Evolutionary conservation across 108 stramenopile species (phyloP).

Genomic region (Cyclotella baltica): DNA sequence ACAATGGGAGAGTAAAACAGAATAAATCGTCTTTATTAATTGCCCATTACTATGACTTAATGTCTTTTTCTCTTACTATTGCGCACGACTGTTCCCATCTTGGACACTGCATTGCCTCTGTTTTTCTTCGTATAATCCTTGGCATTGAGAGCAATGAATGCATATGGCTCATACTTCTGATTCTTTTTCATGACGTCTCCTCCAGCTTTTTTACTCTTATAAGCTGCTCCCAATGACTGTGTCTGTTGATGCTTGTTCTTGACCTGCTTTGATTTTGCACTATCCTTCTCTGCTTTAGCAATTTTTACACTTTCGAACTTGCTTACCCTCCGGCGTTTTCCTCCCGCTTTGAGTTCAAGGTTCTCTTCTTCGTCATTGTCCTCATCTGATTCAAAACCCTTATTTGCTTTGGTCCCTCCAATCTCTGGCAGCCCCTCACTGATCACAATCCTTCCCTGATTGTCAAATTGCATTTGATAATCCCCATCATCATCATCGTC

Average conservation of each 20-base stretch:
- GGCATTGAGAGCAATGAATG: conserved; percentile 91
- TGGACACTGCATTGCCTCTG: conserved; percentile 75
- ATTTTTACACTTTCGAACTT: conserved; percentile 62
- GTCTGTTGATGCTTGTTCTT: conserved; percentile 40
- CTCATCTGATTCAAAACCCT: conserved; percentile 31
- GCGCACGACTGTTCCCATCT: conserved; percentile 87
- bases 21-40: no score
- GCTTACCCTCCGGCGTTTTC: conserved; percentile 56
- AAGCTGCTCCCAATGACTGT: conserved; percentile 76
- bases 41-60: no score
- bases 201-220: conserved; percentile 91
- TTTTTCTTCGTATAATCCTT: conserved; percentile 89
- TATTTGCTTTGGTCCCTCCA: conserved; percentile 18
- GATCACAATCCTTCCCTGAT: conserved; percentile 76
- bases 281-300: conserved; percentile 31
- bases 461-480: conserved; percentile 76
- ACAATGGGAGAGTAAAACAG: no score
- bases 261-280: conserved; percentile 24
- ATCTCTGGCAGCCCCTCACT: conserved; percentile 56
- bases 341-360: conserved; percentile 21
- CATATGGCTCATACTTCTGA: conserved; percentile 92
- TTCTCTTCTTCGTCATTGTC: conserved; percentile 37
- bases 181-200: conserved; percentile 93
- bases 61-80: conserved; percentile 62
- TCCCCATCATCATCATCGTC: conserved; percentile 69